phyloP scores from a whole-genome alignment of 305 asterid species.

The Euphrasia arctica region DNA sequence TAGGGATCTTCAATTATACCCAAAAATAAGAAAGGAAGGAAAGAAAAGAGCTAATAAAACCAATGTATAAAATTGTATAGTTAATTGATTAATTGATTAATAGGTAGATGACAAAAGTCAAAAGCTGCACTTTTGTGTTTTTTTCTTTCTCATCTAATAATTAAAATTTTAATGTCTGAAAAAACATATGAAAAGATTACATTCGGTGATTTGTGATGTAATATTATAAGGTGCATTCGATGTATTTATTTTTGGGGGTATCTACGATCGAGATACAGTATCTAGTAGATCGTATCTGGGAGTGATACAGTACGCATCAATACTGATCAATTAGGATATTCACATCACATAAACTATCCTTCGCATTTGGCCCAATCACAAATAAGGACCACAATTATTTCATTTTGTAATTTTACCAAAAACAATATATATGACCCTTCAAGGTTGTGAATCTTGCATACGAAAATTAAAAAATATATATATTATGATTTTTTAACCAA shows the following conservation, averaged over 20 bases:
- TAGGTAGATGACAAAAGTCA: conserved; percentile 15
- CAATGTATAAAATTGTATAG: no score
- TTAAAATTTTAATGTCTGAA: neutral
- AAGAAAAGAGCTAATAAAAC: no score
- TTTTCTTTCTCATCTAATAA: neutral
- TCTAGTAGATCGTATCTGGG: neutral
- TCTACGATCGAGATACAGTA: neutral
- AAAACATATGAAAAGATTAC: neutral
- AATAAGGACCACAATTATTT: no score
- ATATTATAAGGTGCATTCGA: neutral
- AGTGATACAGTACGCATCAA: neutral
- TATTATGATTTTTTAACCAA: no score
- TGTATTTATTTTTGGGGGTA: neutral
- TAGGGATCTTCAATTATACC: neutral
- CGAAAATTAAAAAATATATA: no score
- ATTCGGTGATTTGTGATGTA: neutral
- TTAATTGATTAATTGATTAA: no score
- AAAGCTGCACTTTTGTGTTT: conserved; percentile 10
- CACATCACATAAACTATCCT: no score
- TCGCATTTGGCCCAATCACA: no score
- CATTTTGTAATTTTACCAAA: no score
- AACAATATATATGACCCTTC: no score
- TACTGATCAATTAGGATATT: no score
- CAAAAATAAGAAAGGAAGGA: neutral
- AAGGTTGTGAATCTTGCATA: no score